phyloP scores from a whole-genome alignment of 495 filamentous ascomycete species.

The Hypoxylon trugodes region DNA sequence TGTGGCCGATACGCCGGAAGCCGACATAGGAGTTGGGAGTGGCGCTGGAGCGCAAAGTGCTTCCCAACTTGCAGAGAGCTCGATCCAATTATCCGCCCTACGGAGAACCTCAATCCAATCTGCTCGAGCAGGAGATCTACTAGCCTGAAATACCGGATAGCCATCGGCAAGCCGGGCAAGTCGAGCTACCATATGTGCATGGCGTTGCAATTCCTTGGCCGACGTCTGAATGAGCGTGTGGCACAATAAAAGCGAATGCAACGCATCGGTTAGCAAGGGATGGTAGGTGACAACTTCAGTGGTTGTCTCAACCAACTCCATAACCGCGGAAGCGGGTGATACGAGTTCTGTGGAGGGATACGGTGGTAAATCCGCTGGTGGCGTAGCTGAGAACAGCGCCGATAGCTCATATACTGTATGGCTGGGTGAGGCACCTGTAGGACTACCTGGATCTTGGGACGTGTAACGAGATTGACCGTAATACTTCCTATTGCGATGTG shows the following conservation, averaged over 20 bases:
- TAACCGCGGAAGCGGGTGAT: constrained; percentile 29
- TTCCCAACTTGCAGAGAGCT: constrained; percentile 70
- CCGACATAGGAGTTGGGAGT: constrained; percentile 55
- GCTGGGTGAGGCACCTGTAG: constrained; percentile 36
- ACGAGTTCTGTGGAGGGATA: constrained; percentile 59
- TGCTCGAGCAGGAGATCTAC: constrained; percentile 72
- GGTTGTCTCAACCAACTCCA: constrained; percentile 43
- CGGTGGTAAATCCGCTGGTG: constrained; percentile 63
- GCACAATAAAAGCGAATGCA: constrained; percentile 76
- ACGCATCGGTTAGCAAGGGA: constrained; percentile 75
- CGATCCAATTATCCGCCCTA: constrained; percentile 69
- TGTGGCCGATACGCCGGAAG: constrained; percentile 28
- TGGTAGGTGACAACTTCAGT: constrained; percentile 81
- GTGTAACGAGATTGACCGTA: constrained; percentile 37
- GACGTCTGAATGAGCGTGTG: constrained; percentile 79
- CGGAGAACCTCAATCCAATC: constrained; percentile 83
- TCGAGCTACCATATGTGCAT: constrained; percentile 80
- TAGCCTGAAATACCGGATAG: constrained; percentile 79
- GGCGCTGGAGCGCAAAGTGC: constrained; percentile 73
- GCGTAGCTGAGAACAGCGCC: constrained; percentile 63
- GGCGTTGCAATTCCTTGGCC: constrained; percentile 73
- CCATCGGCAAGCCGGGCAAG: constrained; percentile 77
- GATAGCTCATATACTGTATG: constrained; percentile 58
- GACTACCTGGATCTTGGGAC: constrained; percentile 42
- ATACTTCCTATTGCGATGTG: constrained; percentile 53